Conservation (phyloP, 2,329 filamentous ascomycete species). For the Trichoderma endophyticum region DNA sequence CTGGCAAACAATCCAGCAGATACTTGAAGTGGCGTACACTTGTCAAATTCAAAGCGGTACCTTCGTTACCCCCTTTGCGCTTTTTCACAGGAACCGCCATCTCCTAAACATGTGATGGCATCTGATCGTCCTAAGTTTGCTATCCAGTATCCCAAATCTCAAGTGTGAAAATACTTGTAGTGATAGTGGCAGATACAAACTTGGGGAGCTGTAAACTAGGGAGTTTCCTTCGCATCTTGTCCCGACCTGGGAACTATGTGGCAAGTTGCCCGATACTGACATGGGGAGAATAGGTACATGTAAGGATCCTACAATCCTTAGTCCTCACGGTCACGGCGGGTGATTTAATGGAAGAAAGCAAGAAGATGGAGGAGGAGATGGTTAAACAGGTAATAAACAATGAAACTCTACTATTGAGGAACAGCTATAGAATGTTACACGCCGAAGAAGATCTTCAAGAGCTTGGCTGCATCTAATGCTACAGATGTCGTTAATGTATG, state of each 20-base stretch:
- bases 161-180: not conserved
- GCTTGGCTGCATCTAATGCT: too few relatives aligned
- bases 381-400: not conserved
- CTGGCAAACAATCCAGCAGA: too few relatives aligned
- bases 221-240: too few relatives aligned
- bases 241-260: accelerated
- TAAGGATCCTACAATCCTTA: not conserved
- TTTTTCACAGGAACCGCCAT: not conserved
- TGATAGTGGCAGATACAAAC: not conserved
- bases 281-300: too few relatives aligned
- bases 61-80: not conserved
- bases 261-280: not conserved
- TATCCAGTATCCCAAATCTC: not conserved
- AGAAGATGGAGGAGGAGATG: not conserved
- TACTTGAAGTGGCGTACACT: not conserved
- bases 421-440: too few relatives aligned
- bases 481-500: not conserved
- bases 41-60: not conserved
- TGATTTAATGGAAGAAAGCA: not conserved
- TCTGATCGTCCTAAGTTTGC: accelerated
- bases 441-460: too few relatives aligned
- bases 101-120: not conserved
- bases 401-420: not conserved
- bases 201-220: too few relatives aligned
- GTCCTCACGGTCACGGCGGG: not conserved